Base-by-base conservation (phyloP, 202 grass and related monocot genomes). In the Elaeis oleifera region DNA sequence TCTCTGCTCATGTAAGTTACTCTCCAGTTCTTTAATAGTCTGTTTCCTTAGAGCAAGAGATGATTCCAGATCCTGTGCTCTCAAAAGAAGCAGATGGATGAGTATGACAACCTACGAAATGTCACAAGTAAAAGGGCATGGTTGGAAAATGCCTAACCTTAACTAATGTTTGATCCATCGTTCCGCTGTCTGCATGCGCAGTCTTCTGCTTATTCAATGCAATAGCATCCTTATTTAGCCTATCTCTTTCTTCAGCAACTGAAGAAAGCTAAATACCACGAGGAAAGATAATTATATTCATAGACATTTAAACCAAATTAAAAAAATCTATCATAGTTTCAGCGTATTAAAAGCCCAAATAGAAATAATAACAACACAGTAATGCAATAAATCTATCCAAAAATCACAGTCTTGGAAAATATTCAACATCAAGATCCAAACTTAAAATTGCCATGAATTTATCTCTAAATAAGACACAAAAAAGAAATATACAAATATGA, bases 161-260 rank as follows among this genome's bases (percentile, higher is more conserved):
- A 22, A 77, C 58, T 29, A 22, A 59, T n/a, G 59, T 69, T 55
- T 76, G 81, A 77, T 84, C 68, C 63, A 59, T 15, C 18, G 56
- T 14, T 44, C 65, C 65, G 23, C 65, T 23, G 36, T 44, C 36
- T 56, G 29, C 53, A 71, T 56, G 65, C 31, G 8, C 53, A 59
- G 69, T 53, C 65, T 88, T 78, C 65, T 84, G 79, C 53, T 80
- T 78, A 78, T 56, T 70, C 16, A 64, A 50, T 60, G 79, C 16
- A 56, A 26, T 36, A 63, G 67, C 69, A 56, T 83, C 88, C 59
- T 74, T 89, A 73, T 70, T 79, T 60, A 89, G 70, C 54, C 72
- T 89, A 65, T 97, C 92, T 80, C 77, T 83, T 89, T 97, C 92
- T 80, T 86, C 84, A 66, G 79, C 84, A 49, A 89, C 53, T 50